These are phyloP conservation scores for Syzygium malaccense DNA, from an alignment of 441 rosid species.

Conservation along the genomic window DNA sequence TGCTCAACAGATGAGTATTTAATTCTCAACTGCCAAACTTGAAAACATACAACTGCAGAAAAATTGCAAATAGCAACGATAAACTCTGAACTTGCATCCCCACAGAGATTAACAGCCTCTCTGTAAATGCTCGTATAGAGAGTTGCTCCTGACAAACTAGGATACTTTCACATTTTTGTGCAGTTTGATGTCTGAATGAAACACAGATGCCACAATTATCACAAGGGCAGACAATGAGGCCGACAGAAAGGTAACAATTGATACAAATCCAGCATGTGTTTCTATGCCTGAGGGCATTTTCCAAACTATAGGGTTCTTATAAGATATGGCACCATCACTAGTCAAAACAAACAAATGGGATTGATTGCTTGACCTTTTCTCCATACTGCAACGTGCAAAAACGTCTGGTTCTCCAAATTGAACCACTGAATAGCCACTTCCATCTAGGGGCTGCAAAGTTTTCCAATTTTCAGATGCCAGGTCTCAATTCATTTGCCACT, in stretches of 20 bases:
- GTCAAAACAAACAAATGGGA: slow-evolving; percentile 34
- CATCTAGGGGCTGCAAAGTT: slow-evolving; percentile 43
- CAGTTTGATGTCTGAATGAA: not conserved
- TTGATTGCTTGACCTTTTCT: slow-evolving; percentile 11
- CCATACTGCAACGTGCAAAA: slow-evolving; percentile 33
- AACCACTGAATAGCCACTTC: slow-evolving; percentile 55
- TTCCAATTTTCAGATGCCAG: not conserved
- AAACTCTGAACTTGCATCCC: not conserved
- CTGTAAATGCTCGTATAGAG: not conserved
- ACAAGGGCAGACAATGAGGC: slow-evolving; percentile 5
- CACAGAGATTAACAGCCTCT: not conserved
- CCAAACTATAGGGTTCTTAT: slow-evolving; percentile 35
- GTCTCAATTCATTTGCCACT: not conserved
- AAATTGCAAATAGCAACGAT: not conserved
- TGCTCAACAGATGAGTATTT: not conserved
- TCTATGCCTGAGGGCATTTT: slow-evolving; percentile 57
- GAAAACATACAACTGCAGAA: not conserved
- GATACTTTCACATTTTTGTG: not conserved
- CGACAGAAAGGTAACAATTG: slow-evolving; percentile 7
- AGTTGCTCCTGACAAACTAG: not conserved
- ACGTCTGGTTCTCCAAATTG: slow-evolving; percentile 62
- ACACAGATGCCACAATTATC: slow-evolving; percentile 7
- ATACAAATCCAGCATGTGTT: slow-evolving; percentile 26
- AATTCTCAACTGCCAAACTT: not conserved
- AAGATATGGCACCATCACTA: slow-evolving; percentile 3